phyloP scores from a whole-genome alignment of 495 filamentous ascomycete genomes.

The Penicillium psychrofluorescens region DNA sequence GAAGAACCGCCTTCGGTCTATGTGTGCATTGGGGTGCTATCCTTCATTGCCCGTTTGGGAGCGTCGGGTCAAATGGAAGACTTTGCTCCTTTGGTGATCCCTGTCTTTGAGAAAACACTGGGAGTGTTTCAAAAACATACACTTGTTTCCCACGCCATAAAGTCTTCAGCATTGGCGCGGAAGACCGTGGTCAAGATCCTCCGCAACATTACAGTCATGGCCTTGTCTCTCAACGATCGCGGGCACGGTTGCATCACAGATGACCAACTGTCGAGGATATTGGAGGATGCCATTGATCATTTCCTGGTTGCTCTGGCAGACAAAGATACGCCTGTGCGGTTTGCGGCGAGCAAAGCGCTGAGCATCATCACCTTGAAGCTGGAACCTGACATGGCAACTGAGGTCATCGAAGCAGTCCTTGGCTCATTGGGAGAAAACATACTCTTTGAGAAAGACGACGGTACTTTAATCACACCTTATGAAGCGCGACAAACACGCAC shows the following conservation, averaged over 20 bases:
- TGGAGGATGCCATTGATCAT: constrained; percentile 58
- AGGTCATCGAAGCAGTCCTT: constrained; percentile 81
- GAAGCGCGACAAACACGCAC: constrained; percentile 25
- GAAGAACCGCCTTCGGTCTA: constrained; percentile 39
- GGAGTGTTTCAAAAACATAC: constrained; percentile 29
- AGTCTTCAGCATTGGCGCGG: constrained; percentile 65
- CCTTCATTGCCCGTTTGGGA: constrained; percentile 68
- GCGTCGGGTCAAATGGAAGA: constrained; percentile 46
- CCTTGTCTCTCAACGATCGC: constrained; percentile 40
- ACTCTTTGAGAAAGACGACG: constrained; percentile 48
- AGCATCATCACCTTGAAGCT: constrained; percentile 77
- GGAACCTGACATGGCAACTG: constrained; percentile 66
- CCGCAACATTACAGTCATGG: constrained; percentile 59
- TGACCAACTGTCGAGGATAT: constrained; percentile 36
- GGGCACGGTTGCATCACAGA: constrained; percentile 28
- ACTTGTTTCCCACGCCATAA: constrained; percentile 37
- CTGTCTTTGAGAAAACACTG: constrained; percentile 44
- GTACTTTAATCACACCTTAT: constrained; percentile 26
- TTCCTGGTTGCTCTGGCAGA: constrained; percentile 65
- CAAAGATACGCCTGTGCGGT: constrained; percentile 80
- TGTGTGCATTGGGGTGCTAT: constrained; percentile 64
- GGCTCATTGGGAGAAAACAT: constrained; percentile 69
- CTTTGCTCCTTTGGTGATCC: constrained; percentile 41
- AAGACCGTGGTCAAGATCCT: constrained; percentile 79
- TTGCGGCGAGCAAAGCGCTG: constrained; percentile 87